A percentile compares a stretch with the other conserved stretches of the same genome.
Conservation (phyloP, 805 yeast species). For the Candida sithepensis region DNA sequence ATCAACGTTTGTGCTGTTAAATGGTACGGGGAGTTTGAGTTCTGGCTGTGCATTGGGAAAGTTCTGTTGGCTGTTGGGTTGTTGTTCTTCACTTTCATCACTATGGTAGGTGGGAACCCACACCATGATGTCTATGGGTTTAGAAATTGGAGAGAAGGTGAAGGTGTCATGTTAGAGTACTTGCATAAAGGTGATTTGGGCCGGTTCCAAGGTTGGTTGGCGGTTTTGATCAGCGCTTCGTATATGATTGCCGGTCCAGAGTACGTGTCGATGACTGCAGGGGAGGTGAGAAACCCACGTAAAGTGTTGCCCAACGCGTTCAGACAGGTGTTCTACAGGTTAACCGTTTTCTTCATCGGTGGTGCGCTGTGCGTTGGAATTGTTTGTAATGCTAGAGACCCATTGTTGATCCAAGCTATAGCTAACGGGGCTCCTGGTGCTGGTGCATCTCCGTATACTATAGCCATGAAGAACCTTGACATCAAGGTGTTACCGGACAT, state of each 20-base stretch:
- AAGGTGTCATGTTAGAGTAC: constrained; percentile 29
- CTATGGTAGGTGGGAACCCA: constrained; percentile 84
- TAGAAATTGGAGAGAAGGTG: constrained; percentile 44
- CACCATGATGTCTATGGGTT: constrained; percentile 59
- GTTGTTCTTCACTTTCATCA: constrained; percentile 40
- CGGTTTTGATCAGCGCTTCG: constrained; percentile 59
- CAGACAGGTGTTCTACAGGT: constrained; percentile 40
- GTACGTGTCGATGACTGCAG: constrained; percentile 43
- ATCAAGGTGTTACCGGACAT: constrained; percentile 68
- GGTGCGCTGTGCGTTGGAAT: constrained; percentile 48
- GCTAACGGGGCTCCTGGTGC: constrained; percentile 39
- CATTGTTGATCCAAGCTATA: constrained; percentile 31
- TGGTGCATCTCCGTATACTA: constrained; percentile 69
- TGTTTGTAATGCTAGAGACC: constrained; percentile 40
- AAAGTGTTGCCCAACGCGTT: constrained; percentile 41
- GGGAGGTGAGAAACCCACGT: constrained; percentile 42
- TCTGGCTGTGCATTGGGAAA: constrained; percentile 37
- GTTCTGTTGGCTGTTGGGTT: constrained; percentile 37
- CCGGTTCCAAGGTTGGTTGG: constrained; percentile 41
- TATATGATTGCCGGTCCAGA: constrained; percentile 69
- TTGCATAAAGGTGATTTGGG: constrained; percentile 38
- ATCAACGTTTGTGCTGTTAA: constrained; percentile 68
- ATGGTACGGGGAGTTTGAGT: constrained; percentile 50
- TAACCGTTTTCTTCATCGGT: constrained; percentile 42
- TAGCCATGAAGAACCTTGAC: constrained; percentile 67